phyloP scores from a whole-genome alignment of 1,284 basidiomycete species.

The Cutaneotrichosporon arboriforme region DNA sequence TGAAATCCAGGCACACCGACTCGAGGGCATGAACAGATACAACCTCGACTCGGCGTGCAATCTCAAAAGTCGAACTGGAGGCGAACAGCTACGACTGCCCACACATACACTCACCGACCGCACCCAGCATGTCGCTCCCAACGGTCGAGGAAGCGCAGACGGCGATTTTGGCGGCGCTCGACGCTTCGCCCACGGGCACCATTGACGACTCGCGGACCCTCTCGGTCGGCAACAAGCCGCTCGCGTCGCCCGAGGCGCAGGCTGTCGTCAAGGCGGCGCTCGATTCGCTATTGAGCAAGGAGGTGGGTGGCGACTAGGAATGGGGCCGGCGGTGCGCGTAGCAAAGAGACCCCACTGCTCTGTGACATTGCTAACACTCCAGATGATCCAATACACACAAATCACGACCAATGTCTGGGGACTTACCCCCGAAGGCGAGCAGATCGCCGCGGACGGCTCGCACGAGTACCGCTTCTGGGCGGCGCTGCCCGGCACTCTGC shows the following conservation, averaged over 20 bases:
- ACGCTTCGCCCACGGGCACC: conserved; percentile 50
- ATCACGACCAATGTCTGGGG: conserved; percentile 69
- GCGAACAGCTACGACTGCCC: background rate
- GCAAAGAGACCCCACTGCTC: no score
- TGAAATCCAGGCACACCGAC: background rate
- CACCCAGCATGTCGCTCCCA: conserved; percentile 17
- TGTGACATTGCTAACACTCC: no score
- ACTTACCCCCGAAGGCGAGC: conserved; percentile 73
- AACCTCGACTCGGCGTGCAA: background rate
- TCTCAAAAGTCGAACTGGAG: background rate
- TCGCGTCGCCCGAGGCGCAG: conserved; percentile 63
- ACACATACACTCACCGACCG: background rate
- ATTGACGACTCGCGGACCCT: conserved; percentile 73
- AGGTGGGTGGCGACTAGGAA: conserved; percentile 54
- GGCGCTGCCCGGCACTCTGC: conserved; percentile 63
- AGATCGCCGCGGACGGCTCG: conserved; percentile 74
- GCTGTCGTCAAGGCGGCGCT: conserved; percentile 76
- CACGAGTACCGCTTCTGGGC: conserved; percentile 90
- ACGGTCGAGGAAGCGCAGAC: conserved; percentile 65
- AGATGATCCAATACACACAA: conserved; percentile 83
- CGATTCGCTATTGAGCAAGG: conserved; percentile 78
- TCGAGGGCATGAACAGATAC: background rate
- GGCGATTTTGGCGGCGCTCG: conserved; percentile 67
- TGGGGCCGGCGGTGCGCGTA: no score
- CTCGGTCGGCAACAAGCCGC: conserved; percentile 51